Evolutionary conservation across 1,284 basidiomycete genomes (phyloP).

Genomic region (Microbotryum lychnidis-dioicae): DNA sequence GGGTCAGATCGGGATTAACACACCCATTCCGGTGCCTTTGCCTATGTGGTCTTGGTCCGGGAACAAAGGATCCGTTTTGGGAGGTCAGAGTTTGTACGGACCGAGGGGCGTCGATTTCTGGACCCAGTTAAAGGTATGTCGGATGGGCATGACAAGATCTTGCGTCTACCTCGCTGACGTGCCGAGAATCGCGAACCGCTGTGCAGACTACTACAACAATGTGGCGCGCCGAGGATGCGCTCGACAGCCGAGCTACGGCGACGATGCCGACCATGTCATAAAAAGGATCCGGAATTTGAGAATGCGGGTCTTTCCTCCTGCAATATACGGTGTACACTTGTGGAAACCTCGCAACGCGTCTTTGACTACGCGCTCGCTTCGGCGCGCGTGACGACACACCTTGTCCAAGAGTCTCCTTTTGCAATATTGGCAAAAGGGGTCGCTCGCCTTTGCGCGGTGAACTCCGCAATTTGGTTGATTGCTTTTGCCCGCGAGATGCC

Average conservation of each 20-base stretch:
- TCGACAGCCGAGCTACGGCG: conserved; percentile 64
- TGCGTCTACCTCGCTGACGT: conserved; percentile 34
- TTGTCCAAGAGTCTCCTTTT: too few species aligned
- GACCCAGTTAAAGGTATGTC: conserved; percentile 51
- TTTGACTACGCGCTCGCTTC: too few species aligned
- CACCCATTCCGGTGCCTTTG: conserved; percentile 72
- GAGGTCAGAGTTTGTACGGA: conserved; percentile 84
- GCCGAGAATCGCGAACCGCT: conserved; percentile 18
- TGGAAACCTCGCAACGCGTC: neutral
- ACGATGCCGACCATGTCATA: conserved; percentile 66
- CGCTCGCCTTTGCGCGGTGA: too few species aligned
- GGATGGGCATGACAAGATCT: conserved; percentile 30
- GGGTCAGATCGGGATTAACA: conserved; percentile 71
- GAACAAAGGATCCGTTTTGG: conserved; percentile 80
- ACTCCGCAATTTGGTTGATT: too few species aligned
- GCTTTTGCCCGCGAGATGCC: too few species aligned
- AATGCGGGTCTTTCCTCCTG: neutral
- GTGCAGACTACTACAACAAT: conserved; percentile 66
- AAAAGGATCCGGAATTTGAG: neutral
- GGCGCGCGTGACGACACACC: too few species aligned
- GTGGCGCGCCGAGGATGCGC: conserved; percentile 72
- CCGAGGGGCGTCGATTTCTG: conserved; percentile 83
- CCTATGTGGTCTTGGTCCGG: conserved; percentile 92
- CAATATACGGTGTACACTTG: neutral
- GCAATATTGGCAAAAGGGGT: too few species aligned